Base-by-base conservation (phyloP, 2,329 filamentous ascomycete species). In the Cordyceps farinosa region DNA sequence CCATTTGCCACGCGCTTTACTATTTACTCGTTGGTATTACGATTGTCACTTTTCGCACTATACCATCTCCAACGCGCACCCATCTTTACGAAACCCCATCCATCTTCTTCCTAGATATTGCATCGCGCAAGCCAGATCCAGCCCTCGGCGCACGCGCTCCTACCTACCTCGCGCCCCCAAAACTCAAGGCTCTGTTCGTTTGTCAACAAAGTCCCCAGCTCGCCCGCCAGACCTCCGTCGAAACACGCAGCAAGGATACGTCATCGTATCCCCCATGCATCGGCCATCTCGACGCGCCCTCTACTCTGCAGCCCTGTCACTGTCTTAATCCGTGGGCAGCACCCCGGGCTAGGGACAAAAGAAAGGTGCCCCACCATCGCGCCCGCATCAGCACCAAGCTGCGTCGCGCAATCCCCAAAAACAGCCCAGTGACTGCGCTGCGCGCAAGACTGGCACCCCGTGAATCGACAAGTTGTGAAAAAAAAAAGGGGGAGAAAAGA, bases 261-360 rank as follows among this genome's bases (percentile, higher is more conserved):
- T 29, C 29, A 30, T 40, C 51, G 50, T 48, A 54, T 61, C 38
- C 48, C 22, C 8, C 51, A 61, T 55, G 59, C 59, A 53, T 55
- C 59, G 47, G 59, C 36, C 11, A 55, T 38, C 42, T 38, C 59
- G 50, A 61, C 51, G 51, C 59, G 51, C 50, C 30, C 38, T 48
- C 11, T 61, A 61, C 50, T 54, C 50, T 32, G 40, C 59, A 54
- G 58, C 47, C 29, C 48, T 61, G 48, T 52, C 58, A 17, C 38
- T 53, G 10, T 61, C 58, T 22, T 61, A 48, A 61, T 45, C 56
- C 45, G 22, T 42, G 45, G 45, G 30, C 34, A n/a, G 44, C 38
- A 38, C 22, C 36, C 4, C 36, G 36, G 10, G 10, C 40, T 10
- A 40, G 50, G 11, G 38, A 34, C 13, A 51, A 9, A 56, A 47